Conservation (phyloP, 2,329 filamentous ascomycete genomes). For the Pleurostoma richardsiae region DNA sequence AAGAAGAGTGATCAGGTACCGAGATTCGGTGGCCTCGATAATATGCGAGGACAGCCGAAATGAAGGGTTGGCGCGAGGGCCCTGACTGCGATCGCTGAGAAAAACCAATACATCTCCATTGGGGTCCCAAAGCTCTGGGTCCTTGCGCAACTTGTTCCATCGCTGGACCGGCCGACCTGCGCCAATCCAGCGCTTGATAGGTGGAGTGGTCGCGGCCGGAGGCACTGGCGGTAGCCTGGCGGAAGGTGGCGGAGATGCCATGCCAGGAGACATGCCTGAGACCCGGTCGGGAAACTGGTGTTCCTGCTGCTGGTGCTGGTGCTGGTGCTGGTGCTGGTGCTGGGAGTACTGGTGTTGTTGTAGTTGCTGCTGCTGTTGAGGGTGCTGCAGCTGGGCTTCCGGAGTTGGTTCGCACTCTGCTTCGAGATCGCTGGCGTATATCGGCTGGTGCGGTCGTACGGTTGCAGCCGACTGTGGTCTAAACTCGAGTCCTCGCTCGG, state of each 20-base stretch:
- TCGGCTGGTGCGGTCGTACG: conserved; percentile 20
- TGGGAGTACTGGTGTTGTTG: not conserved
- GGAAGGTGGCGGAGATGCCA: conserved; percentile 33
- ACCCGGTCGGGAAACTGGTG: not conserved
- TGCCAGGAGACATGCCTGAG: not conserved
- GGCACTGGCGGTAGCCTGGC: conserved; percentile 38
- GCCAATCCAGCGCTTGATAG: conserved; percentile 50
- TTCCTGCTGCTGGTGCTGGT: conserved; percentile 1
- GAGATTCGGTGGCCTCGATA: conserved; percentile 52
- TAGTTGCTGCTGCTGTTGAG: conserved; percentile 5
- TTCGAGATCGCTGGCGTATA: conserved; percentile 14
- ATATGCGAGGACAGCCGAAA: conserved; percentile 55
- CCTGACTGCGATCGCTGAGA: conserved; percentile 40
- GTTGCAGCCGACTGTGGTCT: conserved; percentile 32
- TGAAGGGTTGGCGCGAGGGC: conserved; percentile 42
- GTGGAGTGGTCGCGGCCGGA: conserved; percentile 21
- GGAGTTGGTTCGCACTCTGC: conserved; percentile 7
- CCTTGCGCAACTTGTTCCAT: conserved; percentile 55
- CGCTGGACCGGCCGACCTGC: conserved; percentile 40
- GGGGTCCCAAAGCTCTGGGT: conserved; percentile 56
- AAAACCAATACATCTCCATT: conserved; percentile 57
- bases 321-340: conserved; percentile 3
- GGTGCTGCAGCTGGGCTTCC: not conserved
- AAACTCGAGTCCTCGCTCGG: conserved; percentile 16
- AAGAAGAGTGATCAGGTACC: conserved; percentile 46